Conservation (phyloP, 495 filamentous ascomycete species). For the Penicillium desertorum region DNA sequence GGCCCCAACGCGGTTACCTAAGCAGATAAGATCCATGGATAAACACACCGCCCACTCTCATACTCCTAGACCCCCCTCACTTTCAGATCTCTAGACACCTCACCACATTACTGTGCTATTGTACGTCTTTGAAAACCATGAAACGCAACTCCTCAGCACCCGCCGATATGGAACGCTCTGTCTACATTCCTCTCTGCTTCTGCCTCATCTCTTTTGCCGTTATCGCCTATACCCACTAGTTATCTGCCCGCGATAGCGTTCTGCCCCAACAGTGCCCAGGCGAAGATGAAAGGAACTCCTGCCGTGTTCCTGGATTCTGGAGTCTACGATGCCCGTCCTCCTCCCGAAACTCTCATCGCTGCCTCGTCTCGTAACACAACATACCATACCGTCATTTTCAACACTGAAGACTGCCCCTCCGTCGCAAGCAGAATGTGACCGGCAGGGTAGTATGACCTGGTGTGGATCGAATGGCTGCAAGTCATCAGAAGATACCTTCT, state of each 20-base stretch:
- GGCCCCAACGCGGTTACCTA: constrained; percentile 14
- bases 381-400: neutral
- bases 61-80: constrained; percentile 7
- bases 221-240: constrained; percentile 41
- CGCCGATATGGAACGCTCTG: constrained; percentile 40
- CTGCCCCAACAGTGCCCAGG: constrained; percentile 6
- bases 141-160: constrained; percentile 21
- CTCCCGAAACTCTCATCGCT: neutral
- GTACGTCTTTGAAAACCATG: constrained; percentile 11
- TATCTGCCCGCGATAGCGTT: constrained; percentile 6
- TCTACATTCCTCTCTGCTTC: constrained; percentile 46
- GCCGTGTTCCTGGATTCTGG: neutral
- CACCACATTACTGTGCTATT: neutral
- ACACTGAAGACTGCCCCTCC: constrained; percentile 5
- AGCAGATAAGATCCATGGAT: constrained; percentile 3
- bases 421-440: neutral
- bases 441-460: neutral
- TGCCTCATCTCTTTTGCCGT: constrained; percentile 47
- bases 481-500: neutral
- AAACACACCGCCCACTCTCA: constrained; percentile 5
- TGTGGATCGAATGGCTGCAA: neutral
- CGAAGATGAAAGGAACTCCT: constrained; percentile 2
- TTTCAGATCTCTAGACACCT: neutral
- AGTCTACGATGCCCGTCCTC: neutral
- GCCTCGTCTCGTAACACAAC: neutral